Conservation (phyloP, 495 filamentous ascomycete species). For the Xylaria flabelliformis region DNA sequence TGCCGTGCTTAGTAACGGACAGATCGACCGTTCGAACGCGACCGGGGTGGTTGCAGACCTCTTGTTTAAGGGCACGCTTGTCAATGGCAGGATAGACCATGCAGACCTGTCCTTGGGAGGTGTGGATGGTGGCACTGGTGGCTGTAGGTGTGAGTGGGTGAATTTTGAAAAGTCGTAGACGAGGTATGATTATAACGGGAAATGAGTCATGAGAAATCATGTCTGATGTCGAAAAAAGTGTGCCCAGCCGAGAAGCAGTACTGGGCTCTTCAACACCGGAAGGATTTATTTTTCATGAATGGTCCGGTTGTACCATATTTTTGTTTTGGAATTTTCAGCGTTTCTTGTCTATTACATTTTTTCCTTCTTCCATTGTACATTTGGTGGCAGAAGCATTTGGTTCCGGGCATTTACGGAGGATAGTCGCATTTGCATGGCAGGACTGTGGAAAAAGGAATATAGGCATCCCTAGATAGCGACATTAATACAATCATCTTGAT, state of each 20-base stretch:
- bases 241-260: neutral
- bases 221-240: neutral
- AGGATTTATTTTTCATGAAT: neutral
- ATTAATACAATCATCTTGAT: conserved; percentile 12
- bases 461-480: neutral
- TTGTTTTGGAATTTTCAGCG: neutral
- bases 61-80: conserved; percentile 61
- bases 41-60: conserved; percentile 66
- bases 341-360: neutral
- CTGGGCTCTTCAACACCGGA: neutral
- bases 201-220: neutral
- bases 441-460: conserved; percentile 8
- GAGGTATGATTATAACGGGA: conserved; percentile 4
- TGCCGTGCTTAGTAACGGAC: conserved; percentile 59
- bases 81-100: conserved; percentile 52
- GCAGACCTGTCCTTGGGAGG: conserved; percentile 59
- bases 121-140: conserved; percentile 74
- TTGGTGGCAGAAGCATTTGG: neutral
- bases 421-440: conserved; percentile 25
- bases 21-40: conserved; percentile 58
- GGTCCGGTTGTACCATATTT: neutral
- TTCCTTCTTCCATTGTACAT: neutral
- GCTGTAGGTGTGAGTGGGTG: conserved; percentile 75
- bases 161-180: conserved; percentile 59
- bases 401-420: conserved; percentile 2